Conservation (phyloP, 179 eudicot species). For the Amaranthus tricolor region DNA sequence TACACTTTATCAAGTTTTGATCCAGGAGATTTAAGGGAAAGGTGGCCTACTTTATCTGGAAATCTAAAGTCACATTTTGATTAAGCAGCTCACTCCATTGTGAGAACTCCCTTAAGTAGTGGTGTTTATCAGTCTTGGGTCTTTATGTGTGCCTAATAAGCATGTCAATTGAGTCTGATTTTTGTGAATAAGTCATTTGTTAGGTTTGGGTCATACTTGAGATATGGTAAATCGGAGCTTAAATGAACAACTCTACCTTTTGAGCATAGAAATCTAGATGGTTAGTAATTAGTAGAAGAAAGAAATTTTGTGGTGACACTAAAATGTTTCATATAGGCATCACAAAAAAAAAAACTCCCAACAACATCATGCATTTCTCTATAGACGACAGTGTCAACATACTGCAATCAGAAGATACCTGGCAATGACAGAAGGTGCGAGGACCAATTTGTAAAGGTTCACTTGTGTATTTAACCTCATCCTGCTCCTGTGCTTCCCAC, state of each 20-base stretch:
- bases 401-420: conserved; percentile 45
- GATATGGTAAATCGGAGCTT: too few species aligned
- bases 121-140: too few species aligned
- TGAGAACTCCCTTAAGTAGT: too few species aligned
- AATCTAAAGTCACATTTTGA: neutral
- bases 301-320: neutral
- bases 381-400: neutral
- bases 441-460: conserved; percentile 89
- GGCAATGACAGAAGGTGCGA: conserved; percentile 85
- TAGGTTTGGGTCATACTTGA: too few species aligned
- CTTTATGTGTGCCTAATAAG: too few species aligned
- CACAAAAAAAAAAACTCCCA: neutral
- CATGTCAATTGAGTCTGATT: too few species aligned
- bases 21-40: neutral
- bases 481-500: conserved; percentile 88
- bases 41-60: neutral
- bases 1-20: neutral
- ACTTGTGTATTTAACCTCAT: conserved; percentile 53
- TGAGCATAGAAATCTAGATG: neutral
- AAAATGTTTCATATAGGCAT: neutral
- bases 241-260: neutral
- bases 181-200: too few species aligned
- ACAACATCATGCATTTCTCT: neutral
- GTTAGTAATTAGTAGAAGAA: neutral
- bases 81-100: neutral